These are phyloP conservation scores for Exophiala sideris DNA, from an alignment of 2,329 filamentous ascomycete genomes.

Conservation along the genomic window DNA sequence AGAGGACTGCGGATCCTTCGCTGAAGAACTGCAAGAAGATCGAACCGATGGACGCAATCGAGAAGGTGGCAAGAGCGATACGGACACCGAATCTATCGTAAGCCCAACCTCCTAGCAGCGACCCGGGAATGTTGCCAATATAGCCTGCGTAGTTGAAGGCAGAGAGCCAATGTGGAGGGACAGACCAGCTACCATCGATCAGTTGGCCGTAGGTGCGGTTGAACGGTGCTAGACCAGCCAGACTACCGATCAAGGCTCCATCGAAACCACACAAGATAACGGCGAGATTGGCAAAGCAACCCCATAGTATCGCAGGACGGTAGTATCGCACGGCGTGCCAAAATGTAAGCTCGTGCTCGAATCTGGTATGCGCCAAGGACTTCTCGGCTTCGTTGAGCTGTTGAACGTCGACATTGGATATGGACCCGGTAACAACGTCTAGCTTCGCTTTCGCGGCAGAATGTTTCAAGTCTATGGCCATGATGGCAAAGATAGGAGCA, in stretches of 20 bases:
- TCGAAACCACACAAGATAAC: slow-evolving; percentile 48
- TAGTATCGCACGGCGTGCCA: slow-evolving; percentile 41
- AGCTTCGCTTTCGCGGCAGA: too few relatives aligned
- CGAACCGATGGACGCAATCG: slow-evolving; percentile 4
- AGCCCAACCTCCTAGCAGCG: slow-evolving; percentile 33
- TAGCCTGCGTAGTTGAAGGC: slow-evolving; percentile 53
- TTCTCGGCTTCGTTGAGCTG: slow-evolving; percentile 1
- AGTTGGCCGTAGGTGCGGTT: slow-evolving; percentile 49
- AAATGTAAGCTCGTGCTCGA: slow-evolving; percentile 36
- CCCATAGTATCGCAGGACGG: slow-evolving; percentile 40
- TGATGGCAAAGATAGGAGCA: too few relatives aligned
- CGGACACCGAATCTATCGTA: slow-evolving; percentile 35
- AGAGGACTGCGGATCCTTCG: slow-evolving; percentile 35
- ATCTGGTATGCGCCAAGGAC: slow-evolving; percentile 21
- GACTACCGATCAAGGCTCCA: slow-evolving; percentile 60
- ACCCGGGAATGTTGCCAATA: slow-evolving; percentile 45
- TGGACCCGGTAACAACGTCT: too few relatives aligned
- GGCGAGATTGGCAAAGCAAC: slow-evolving; percentile 31
- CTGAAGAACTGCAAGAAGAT: slow-evolving; percentile 30
- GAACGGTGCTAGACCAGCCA: slow-evolving; percentile 58
- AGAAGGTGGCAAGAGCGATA: slow-evolving; percentile 5
- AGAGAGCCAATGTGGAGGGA: slow-evolving; percentile 59
- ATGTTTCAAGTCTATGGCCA: too few relatives aligned
- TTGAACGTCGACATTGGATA: background rate
- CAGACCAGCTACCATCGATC: too few relatives aligned